These are phyloP conservation scores for Kodamaea anthophila DNA, from an alignment of 1,139 yeast genomes.

Conservation along the genomic window DNA sequence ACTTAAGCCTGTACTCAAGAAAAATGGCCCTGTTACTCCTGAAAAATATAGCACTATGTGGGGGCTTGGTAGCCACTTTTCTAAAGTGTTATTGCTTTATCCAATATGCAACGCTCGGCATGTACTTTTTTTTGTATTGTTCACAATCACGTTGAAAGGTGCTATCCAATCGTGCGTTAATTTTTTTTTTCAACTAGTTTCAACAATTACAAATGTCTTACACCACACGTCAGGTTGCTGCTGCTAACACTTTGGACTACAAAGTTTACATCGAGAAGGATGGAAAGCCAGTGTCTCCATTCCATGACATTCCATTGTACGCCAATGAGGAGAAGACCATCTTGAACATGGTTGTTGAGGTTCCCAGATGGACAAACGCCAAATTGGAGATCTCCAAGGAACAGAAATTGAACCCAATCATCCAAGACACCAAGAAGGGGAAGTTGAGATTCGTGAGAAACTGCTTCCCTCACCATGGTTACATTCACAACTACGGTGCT, in stretches of 20 bases:
- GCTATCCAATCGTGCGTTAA: conserved; percentile 1
- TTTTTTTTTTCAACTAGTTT: not conserved
- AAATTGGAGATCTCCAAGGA: conserved; percentile 85
- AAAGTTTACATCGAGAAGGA: conserved; percentile 64
- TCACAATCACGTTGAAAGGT: conserved; percentile 5
- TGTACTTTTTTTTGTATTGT: not conserved
- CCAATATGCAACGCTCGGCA: too few relatives aligned
- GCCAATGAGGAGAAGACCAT: conserved; percentile 58
- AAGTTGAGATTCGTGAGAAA: conserved; percentile 82
- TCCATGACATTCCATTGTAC: conserved; percentile 85
- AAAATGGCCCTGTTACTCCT: too few relatives aligned
- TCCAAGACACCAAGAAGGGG: conserved; percentile 91
- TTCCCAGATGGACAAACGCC: conserved; percentile 94
- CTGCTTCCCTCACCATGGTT: conserved; percentile 94
- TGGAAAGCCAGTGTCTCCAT: conserved; percentile 59
- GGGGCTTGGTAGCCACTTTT: too few relatives aligned
- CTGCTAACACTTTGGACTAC: conserved; percentile 87
- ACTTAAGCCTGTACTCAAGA: too few relatives aligned
- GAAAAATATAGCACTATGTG: too few relatives aligned
- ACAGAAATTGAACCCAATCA: conserved; percentile 73
- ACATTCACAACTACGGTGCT: conserved; percentile 97
- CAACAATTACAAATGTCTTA: conserved; percentile 44
- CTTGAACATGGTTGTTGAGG: conserved; percentile 86
- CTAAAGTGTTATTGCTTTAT: too few relatives aligned
- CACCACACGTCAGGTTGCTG: conserved; percentile 83